These are phyloP conservation scores for Stenocarpella maydis DNA, from an alignment of 2,329 filamentous ascomycete genomes.

Conservation along the genomic window DNA sequence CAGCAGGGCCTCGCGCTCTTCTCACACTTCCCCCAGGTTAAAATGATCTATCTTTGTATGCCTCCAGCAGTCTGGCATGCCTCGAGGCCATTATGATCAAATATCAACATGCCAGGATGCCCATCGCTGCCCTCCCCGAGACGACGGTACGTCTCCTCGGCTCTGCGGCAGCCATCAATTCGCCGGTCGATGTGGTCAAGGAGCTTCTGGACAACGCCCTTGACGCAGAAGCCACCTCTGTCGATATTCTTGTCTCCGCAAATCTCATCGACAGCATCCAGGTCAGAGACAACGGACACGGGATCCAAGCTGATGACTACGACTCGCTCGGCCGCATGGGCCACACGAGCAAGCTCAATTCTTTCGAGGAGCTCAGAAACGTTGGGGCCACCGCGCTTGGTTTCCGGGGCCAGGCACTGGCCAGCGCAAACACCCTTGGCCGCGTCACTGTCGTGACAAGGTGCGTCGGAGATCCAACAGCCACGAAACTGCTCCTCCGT, in stretches of 20 bases:
- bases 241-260: conserved; percentile 70
- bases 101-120: conserved; percentile 47
- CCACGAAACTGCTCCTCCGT: conserved; percentile 55
- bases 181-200: conserved; percentile 71
- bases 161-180: conserved; percentile 66
- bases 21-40: not conserved
- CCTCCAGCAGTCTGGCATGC: not conserved
- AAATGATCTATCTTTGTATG: not conserved
- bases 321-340: conserved; percentile 68
- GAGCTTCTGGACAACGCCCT: conserved; percentile 82
- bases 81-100: not conserved
- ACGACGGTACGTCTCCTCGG: conserved; percentile 64
- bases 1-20: too few relatives aligned
- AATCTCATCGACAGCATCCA: conserved; percentile 76
- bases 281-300: conserved; percentile 77
- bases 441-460: conserved; percentile 70
- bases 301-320: conserved; percentile 71
- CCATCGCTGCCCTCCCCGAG: conserved; percentile 58
- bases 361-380: conserved; percentile 67
- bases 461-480: conserved; percentile 67
- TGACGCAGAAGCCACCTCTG: conserved; percentile 72
- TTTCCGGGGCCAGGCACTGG: conserved; percentile 79
- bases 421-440: conserved; percentile 68
- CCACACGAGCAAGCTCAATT: conserved; percentile 76
- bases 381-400: conserved; percentile 71